Base-by-base conservation (phyloP, 73 alveolate species). In the Durusdinium trenchii region DNA sequence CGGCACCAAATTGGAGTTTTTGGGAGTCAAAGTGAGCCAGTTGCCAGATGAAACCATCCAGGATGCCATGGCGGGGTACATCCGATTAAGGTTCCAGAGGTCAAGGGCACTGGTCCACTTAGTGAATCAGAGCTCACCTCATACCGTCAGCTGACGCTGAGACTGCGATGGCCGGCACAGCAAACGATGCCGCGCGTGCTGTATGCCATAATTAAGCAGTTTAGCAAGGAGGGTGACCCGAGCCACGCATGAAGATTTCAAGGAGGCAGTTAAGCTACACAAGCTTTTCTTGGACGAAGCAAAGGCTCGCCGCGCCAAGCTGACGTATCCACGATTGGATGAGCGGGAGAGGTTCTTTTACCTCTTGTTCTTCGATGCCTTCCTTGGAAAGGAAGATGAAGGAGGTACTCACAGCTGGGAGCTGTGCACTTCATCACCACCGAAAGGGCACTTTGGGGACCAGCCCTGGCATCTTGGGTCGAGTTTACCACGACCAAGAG, bases 111-210 rank as follows among this genome's bases (percentile, higher is more conserved):
- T n/a, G n/a, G n/a, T n/a, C 67, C 35, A 3, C 69, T 79, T 42
- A 40, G 26, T 3, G 47, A 42, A 0, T 26, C 10, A 28, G 90
- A 79, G 47, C n/a, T 79, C 1, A 79, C 90, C 32, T 28, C 10
- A 9, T 79, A 47, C 69, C 5, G 90, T 16, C 90, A 79, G 46
- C 90, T 79, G 69, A 32, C 46, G 46, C 45, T 79, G 90, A 40
- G 90, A 6, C 67, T 79, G 0, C 69, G 90, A 0, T 79, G 90
- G 90, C 90, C 90, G 45, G 90, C 90, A 0, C 90, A 79, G 67
- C 69, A 26, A 32, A 67, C 67, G 0, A 79, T 79, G 90, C 90
- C 90, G 0, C 90, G 48, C 0, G 32, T 9, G 69, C 67, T 79
- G 35, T 79, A 79, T 30, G 90, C n/a, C n/a, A n/a, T n/a, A 79